Base-by-base conservation (phyloP, 2,329 filamentous ascomycete genomes). In the Parastagonospora nodorum region DNA sequence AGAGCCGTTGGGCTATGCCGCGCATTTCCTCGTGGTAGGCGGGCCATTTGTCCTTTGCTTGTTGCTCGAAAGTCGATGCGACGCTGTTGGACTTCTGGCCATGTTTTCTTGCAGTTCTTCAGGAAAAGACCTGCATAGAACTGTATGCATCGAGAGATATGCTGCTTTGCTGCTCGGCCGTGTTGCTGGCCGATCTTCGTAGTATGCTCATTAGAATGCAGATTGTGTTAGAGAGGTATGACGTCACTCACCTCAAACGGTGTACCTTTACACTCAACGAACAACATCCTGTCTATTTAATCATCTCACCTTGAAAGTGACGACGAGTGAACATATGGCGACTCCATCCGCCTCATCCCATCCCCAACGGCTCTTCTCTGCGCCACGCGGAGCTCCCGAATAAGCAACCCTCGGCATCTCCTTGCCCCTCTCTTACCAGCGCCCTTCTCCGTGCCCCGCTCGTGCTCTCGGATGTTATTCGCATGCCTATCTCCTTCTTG, bases 1-100 rank as follows among this genome's bases (percentile, higher is more conserved):
- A 0, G 82, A 75, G 2, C 83, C 83, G 1, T 80, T 80, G 74
- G 0, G 83, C 82, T 35, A 86, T 76, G 9, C 82, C 85, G 43
- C 60, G 55, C 68, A 80, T 78, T 52, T 80, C 78, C 32, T 77
- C 69, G 7, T 77, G 67, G 48, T 75, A 78, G 1, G 61, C 65
- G 1, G 77, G 77, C 72, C 75, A 78, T 55, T 73, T 73, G 7
- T 63, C 56, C 33, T 73, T 65, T 1, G 84, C 74, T 0, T 76
- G 69, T 6, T 71, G 63, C 42, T 80, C 73, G 58, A 84, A 85
- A 28, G 72, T 69, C 14, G 74, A 65, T 0, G 82, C 81, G 14
- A 78, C n/a, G 68, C 2, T 72, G 53, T 8, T 73, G 75, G 11
- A 82, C 80, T 32, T 76, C 57, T 0, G 65, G 54, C 80, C 80